Evolutionary conservation across 1,284 basidiomycete species (phyloP).

Genomic region (Ceratobasidium sp.): DNA sequence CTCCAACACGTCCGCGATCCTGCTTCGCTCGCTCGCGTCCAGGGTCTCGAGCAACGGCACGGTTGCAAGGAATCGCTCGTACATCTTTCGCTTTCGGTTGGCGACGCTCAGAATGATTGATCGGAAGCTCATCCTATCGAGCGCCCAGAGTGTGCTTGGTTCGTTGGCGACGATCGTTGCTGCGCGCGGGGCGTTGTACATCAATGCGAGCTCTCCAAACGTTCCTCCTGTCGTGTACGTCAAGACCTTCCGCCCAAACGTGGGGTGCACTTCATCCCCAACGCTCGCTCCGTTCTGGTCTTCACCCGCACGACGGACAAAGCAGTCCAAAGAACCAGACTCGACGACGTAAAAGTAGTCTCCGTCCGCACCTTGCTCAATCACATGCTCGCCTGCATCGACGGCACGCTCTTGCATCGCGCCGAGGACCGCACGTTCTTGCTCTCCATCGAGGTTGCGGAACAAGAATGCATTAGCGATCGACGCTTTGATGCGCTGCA

Average conservation of each 20-base stretch:
- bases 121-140: slow-evolving; percentile 97
- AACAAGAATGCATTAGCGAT: slow-evolving; percentile 95
- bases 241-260: slow-evolving; percentile 84
- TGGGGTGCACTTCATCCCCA: slow-evolving; percentile 65
- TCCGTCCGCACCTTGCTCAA: slow-evolving; percentile 95
- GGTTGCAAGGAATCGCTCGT: slow-evolving; percentile 93
- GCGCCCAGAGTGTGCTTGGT: slow-evolving; percentile 88
- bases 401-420: slow-evolving; percentile 94
- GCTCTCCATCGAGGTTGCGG: slow-evolving; percentile 95
- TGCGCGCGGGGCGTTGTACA: slow-evolving; percentile 97
- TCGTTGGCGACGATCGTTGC: slow-evolving; percentile 91
- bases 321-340: slow-evolving; percentile 87
- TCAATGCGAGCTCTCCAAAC: slow-evolving; percentile 96
- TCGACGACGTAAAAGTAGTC: slow-evolving; percentile 99
- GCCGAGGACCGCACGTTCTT: slow-evolving; percentile 89
- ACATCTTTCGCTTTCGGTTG: slow-evolving; percentile 90
- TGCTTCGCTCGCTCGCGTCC: slow-evolving; percentile 88
- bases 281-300: slow-evolving; percentile 62
- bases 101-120: slow-evolving; percentile 95
- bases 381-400: slow-evolving; percentile 81
- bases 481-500: slow-evolving; percentile 85
- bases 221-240: slow-evolving; percentile 87
- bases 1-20: slow-evolving; percentile 95
- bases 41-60: slow-evolving; percentile 90
- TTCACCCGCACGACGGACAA: slow-evolving; percentile 65